Conservation (phyloP, 371 early-diverging fungal genomes). For the Phascolomyces articulosus region DNA sequence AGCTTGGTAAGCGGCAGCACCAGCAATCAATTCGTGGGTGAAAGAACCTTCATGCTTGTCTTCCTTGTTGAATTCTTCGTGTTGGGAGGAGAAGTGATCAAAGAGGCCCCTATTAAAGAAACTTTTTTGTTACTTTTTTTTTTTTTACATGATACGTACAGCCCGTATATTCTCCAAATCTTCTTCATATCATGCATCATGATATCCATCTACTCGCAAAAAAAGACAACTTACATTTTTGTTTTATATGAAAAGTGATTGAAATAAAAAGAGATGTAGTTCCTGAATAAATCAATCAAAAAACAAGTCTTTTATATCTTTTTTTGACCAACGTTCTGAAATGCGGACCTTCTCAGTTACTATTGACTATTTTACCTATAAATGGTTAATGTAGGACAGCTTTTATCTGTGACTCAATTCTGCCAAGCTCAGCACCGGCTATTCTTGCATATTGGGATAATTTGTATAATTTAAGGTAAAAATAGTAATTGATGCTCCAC, state of each 20-base stretch:
- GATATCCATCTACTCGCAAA: too few relatives aligned
- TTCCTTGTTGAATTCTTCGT: constrained; percentile 26
- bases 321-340: too few relatives aligned
- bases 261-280: background rate
- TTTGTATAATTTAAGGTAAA: background rate
- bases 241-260: background rate
- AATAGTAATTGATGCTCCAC: background rate
- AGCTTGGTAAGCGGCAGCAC: constrained; percentile 52
- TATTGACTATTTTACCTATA: background rate
- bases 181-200: too few relatives aligned
- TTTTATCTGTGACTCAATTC: background rate
- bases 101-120: constrained; percentile 43
- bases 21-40: constrained; percentile 57
- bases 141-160: too few relatives aligned
- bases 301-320: constrained; percentile 1
- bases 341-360: too few relatives aligned
- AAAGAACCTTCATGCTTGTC: constrained; percentile 41
- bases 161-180: too few relatives aligned
- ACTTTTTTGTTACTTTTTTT: too few relatives aligned
- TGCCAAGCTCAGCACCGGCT: background rate
- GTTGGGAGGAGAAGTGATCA: constrained; percentile 29
- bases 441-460: background rate
- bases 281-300: too few relatives aligned
- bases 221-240: constrained; percentile 2
- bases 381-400: background rate